Base-by-base conservation (phyloP, 257 asterid species). In the Nicotiana attenuata region DNA sequence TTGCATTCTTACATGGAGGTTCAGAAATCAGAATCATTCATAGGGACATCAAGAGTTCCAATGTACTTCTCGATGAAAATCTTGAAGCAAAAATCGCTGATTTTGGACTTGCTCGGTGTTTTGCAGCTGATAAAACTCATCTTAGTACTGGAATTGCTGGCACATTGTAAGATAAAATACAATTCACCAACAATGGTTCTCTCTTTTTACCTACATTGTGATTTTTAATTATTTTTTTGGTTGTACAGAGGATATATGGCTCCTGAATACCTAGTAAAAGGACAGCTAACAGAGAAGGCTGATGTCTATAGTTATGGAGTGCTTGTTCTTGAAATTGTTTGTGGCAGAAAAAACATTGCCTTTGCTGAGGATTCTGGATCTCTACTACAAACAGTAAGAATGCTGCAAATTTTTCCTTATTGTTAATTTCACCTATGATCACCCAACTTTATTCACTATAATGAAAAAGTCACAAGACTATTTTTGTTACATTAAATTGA, bases 241-340 rank as follows among this genome's bases (percentile, higher is more conserved):
- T 9, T 65, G 22, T 56, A 87, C 94, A 96, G 98, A 75, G 99
- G 99, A 33, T 96, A 96, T 64, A 96, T 94, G 99, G 99, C 98
- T 59, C 98, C 99, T 3, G 99, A 93, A 84, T 96, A 96, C 88
- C 89, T 96, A 53, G 96, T 92, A 6, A 92, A 92, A 86, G 98
- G 99, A 65, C 98, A 96, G 77, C 90, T 96, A n/a, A 96, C 99
- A 2, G 99, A 96, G 91, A 94, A 94, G 87, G 99, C 98, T 0
- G 98, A 96, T 41, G 92, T 94, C 16, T 96, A 91, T 52, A 96
- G 98, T 55, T 96, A 76, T 2, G 99, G 99, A 0, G 97, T 96
- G 75, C 76, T 96, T 84, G 95, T 96, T 88, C 96, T 96, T 81
- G 98, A 96, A 84, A 87, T 92, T n/a, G 82, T 92, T 31, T 88